Evolutionary conservation across 345 rosid genomes (phyloP), one percentile per base, ranked within the genome.

Genomic region (Gossypium thurberi): DNA sequence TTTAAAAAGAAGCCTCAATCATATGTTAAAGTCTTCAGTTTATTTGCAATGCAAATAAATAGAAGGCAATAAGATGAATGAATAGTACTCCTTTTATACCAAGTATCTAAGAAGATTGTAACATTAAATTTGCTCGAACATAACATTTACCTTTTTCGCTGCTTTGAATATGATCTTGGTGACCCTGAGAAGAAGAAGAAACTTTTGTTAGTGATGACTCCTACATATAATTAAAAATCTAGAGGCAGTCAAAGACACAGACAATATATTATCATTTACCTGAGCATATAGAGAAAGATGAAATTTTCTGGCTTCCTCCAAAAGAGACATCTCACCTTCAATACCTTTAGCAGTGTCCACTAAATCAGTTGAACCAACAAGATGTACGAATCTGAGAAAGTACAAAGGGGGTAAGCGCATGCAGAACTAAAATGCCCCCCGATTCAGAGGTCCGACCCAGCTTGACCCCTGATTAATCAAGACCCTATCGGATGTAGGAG

Each of bases 241-340:
- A 74, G n/a, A 25, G 18, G 21, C 42, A 43, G 9, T 50, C 40
- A 71, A 65, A 56, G 61, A 10, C 44, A 65, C 26, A 33, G 2
- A 12, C 60, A 20, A 56, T 4, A 56, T 56, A 21, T 56, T 3
- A 33, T 33, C 25, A 43, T 43, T 78, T 78, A 87, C 91, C 85
- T 79, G 78, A 66, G 79, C 65, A 75, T 79, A 81, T 46, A 82
- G 78, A 64, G 87, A 81, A 81, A 85, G 73, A 69, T 88, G 92
- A 74, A 86, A 86, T 58, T 82, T 85, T 79, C 88, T 86, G 65
- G 85, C 84, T 70, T 85, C 90, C 78, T 85, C 87, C 85, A 86
- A 78, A 65, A 85, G 89, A 78, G 84, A 82, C 65, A 84, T 85
- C 85, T 86, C 90, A 25, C 71, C 85, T 78, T 81, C 82, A 56